Evolutionary conservation across 2,329 filamentous ascomycete genomes (phyloP).

Genomic region (Hypoxylon sp.): DNA sequence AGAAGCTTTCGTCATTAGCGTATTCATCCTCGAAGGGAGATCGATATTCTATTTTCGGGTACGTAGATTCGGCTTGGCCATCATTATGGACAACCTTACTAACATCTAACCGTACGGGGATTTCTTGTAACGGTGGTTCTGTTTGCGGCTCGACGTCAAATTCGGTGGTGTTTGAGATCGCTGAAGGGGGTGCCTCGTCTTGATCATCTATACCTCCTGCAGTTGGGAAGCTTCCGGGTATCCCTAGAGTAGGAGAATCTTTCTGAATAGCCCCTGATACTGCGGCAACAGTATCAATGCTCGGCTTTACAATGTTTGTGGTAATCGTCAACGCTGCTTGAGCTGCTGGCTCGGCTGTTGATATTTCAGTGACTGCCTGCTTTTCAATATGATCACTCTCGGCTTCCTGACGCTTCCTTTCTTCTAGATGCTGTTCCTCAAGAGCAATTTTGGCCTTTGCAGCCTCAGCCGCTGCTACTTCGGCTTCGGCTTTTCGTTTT

Average conservation of each 20-base stretch:
- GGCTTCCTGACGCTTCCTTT: constrained; percentile 38
- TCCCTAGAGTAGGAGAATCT: constrained; percentile 77
- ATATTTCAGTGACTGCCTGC: constrained; percentile 32
- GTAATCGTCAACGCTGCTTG: constrained; percentile 45
- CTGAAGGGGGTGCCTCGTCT: constrained; percentile 69
- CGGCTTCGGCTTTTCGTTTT: constrained; percentile 65
- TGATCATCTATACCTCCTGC: constrained; percentile 56
- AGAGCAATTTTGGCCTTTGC: constrained; percentile 25
- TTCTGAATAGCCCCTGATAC: constrained; percentile 42
- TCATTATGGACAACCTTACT: constrained; percentile 44
- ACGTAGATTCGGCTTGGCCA: constrained; percentile 47
- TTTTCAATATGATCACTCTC: constrained; percentile 31
- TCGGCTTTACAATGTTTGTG: constrained; percentile 38
- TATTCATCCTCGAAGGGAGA: constrained; percentile 66
- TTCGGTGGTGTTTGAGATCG: constrained; percentile 75
- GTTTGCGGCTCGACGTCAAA: constrained; percentile 81
- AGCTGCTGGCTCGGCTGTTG: constrained; percentile 39
- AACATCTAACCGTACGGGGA: constrained; percentile 45
- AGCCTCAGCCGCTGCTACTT: constrained; percentile 55
- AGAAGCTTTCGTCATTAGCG: constrained; percentile 56
- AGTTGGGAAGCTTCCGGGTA: constrained; percentile 73
- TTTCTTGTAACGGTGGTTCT: constrained; percentile 62
- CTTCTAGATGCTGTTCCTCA: constrained; percentile 17
- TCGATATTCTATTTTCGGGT: constrained; percentile 62
- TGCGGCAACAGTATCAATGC: constrained; percentile 30